Conservation (phyloP, 768 basidiomycete species). For the Leccinum aurantiacum region DNA sequence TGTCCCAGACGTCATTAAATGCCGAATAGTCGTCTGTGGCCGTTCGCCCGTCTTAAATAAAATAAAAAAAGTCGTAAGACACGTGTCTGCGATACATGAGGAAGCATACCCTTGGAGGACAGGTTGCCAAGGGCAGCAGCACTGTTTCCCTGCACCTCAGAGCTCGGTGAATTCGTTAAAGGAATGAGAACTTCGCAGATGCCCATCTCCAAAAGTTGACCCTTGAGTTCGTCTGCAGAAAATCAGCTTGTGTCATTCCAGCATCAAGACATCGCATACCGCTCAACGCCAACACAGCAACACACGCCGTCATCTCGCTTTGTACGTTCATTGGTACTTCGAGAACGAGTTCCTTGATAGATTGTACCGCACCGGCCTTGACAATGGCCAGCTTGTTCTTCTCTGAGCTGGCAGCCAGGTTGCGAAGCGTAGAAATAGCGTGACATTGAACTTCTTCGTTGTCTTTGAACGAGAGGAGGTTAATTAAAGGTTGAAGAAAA, state of each 20-base stretch:
- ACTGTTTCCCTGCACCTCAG: slow-evolving; percentile 98
- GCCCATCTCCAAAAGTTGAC: slow-evolving; percentile 95
- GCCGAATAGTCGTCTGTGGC: slow-evolving; percentile 89
- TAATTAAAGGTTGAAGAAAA: slow-evolving; percentile 94
- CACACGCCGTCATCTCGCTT: slow-evolving; percentile 99
- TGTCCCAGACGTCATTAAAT: slow-evolving; percentile 97
- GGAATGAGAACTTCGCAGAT: slow-evolving; percentile 98
- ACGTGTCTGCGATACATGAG: background rate
- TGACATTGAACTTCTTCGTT: slow-evolving; percentile 99
- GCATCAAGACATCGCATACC: slow-evolving; percentile 51
- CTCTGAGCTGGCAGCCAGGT: slow-evolving; percentile 94
- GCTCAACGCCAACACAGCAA: slow-evolving; percentile 92
- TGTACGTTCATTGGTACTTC: slow-evolving; percentile 96
- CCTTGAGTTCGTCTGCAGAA: slow-evolving; percentile 87
- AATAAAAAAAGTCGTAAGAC: background rate
- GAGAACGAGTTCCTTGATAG: slow-evolving; percentile 94
- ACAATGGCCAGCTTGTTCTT: slow-evolving; percentile 99
- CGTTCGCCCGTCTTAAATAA: slow-evolving; percentile 61
- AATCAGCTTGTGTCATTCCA: slow-evolving; percentile 2
- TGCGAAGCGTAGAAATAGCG: slow-evolving; percentile 95
- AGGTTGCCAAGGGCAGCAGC: slow-evolving; percentile 97
- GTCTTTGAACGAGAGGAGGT: slow-evolving; percentile 95
- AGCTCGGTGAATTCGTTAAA: slow-evolving; percentile 91
- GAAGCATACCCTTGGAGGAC: slow-evolving; percentile 82
- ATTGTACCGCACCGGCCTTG: slow-evolving; percentile 93